Percentiles rank a stretch among this genome's conserved stretches.
These are phyloP conservation scores for Leptomonas seymouri DNA, from an alignment of 208 protist species.

Conservation along the genomic window DNA sequence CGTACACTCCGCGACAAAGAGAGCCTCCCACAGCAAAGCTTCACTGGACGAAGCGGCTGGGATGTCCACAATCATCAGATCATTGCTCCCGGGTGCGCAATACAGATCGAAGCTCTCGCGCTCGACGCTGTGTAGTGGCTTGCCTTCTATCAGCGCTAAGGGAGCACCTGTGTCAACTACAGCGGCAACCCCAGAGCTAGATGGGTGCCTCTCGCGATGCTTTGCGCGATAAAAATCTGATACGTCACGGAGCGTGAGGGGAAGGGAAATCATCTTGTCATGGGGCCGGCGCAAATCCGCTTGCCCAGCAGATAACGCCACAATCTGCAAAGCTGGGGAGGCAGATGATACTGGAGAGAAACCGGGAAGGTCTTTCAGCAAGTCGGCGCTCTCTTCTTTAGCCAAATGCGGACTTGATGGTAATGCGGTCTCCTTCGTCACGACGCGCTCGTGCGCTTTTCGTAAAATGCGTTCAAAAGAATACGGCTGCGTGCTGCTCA, in stretches of 20 bases:
- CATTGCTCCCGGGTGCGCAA: conserved; percentile 30
- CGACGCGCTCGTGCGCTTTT: not conserved
- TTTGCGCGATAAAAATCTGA: conserved; percentile 10
- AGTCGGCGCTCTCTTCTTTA: not conserved
- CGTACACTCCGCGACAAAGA: conserved; percentile 27
- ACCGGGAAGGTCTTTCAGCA: conserved; percentile 25
- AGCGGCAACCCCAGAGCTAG: not conserved
- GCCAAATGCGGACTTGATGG: not conserved
- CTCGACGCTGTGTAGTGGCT: not conserved
- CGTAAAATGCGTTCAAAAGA: conserved; percentile 7
- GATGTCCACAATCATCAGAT: conserved; percentile 23
- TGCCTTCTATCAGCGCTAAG: conserved; percentile 1
- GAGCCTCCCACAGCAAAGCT: conserved; percentile 21
- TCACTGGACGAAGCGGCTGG: not conserved
- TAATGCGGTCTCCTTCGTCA: not conserved
- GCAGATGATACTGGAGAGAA: not conserved
- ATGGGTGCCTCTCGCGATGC: conserved; percentile 20
- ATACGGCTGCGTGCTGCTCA: conserved; percentile 11
- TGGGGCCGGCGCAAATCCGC: not conserved
- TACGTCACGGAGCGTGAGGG: conserved; percentile 21
- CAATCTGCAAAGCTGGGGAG: conserved; percentile 4
- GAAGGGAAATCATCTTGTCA: conserved; percentile 5
- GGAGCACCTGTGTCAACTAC: not conserved
- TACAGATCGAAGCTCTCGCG: conserved; percentile 20
- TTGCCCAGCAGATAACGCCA: conserved; percentile 1